A percentile compares a stretch with the other conserved stretches of the same genome.
These are phyloP conservation scores for Yamadazyma atmosphaerica DNA, from an alignment of 1,139 yeast species.

Conservation along the genomic window DNA sequence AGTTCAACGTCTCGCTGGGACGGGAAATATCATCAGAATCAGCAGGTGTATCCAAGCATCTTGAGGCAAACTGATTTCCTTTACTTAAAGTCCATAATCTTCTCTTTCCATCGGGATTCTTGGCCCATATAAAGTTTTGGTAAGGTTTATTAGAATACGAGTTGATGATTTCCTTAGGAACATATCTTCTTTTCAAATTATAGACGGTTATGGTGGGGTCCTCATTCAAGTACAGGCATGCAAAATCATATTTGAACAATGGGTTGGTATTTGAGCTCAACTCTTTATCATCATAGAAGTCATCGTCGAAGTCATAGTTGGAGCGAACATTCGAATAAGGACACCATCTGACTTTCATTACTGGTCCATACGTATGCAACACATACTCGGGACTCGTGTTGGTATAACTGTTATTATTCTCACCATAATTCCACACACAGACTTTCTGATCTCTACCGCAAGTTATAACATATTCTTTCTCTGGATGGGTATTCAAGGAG, in stretches of 20 bases:
- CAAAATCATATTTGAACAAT: conserved; percentile 60
- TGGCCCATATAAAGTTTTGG: conserved; percentile 48
- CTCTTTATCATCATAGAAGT: conserved; percentile 8
- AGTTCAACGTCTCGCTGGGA: conserved; percentile 54
- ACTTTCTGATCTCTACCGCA: conserved; percentile 92
- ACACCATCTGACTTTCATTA: conserved; percentile 72
- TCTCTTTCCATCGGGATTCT: conserved; percentile 22
- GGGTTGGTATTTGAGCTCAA: conserved; percentile 13
- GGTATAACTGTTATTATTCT: conserved; percentile 15
- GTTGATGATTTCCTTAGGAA: conserved; percentile 71
- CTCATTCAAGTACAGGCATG: conserved; percentile 74
- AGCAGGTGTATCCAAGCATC: conserved; percentile 44
- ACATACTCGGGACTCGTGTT: conserved; percentile 61
- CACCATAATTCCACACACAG: conserved; percentile 71
- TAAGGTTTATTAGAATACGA: conserved; percentile 48
- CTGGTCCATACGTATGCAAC: conserved; percentile 75
- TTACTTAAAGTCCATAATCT: conserved; percentile 45
- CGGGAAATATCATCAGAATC: conserved; percentile 37
- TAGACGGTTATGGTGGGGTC: conserved; percentile 76
- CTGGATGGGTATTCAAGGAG: conserved; percentile 87
- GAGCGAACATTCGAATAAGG: conserved; percentile 24
- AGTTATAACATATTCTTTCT: conserved; percentile 75
- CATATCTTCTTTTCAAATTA: conserved; percentile 68
- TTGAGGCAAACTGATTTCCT: conserved; percentile 51
- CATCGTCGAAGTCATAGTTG: conserved; percentile 7